Percentiles rank a stretch among this genome's conserved stretches.
Evolutionary conservation across 257 asterid species (phyloP).

Genomic region (Fraxinus pennsylvanica): DNA sequence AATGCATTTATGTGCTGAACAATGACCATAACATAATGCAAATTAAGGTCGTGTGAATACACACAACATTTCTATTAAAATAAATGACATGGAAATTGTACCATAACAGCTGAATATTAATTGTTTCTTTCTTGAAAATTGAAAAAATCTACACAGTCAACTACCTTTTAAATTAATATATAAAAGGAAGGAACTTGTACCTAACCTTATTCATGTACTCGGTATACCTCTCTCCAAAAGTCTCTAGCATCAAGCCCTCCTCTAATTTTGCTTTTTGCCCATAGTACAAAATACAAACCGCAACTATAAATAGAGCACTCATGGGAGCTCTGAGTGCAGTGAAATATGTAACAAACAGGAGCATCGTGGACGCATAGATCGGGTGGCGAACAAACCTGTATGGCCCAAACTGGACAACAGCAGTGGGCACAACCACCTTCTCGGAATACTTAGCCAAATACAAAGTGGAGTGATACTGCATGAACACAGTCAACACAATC

Average conservation of each 20-base stretch:
- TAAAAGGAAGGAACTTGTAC: conserved; percentile 78
- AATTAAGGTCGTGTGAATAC: background rate
- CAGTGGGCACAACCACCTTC: conserved; percentile 91
- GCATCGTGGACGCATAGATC: conserved; percentile 89
- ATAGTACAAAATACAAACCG: conserved; percentile 64
- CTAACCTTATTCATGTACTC: conserved; percentile 65
- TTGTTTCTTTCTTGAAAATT: conserved; percentile 4
- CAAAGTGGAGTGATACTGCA: conserved; percentile 79
- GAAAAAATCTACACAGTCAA: conserved; percentile 4
- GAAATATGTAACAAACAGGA: conserved; percentile 73
- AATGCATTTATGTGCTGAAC: background rate
- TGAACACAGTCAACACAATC: conserved; percentile 52
- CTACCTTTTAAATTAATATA: conserved; percentile 52
- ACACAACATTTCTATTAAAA: conserved; percentile 1
- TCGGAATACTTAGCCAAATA: conserved; percentile 92
- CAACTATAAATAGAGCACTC: conserved; percentile 51
- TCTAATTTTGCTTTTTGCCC: conserved; percentile 75
- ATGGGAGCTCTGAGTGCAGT: conserved; percentile 76
- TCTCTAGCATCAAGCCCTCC: conserved; percentile 75
- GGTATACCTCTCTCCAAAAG: conserved; percentile 65
- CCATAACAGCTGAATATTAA: background rate
- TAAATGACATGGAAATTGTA: background rate
- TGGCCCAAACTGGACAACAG: conserved; percentile 94
- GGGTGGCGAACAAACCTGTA: conserved; percentile 90
- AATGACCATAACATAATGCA: background rate